Evolutionary conservation across 2,329 filamentous ascomycete genomes (phyloP).

Genomic region (Neodidymelliopsis sp.): DNA sequence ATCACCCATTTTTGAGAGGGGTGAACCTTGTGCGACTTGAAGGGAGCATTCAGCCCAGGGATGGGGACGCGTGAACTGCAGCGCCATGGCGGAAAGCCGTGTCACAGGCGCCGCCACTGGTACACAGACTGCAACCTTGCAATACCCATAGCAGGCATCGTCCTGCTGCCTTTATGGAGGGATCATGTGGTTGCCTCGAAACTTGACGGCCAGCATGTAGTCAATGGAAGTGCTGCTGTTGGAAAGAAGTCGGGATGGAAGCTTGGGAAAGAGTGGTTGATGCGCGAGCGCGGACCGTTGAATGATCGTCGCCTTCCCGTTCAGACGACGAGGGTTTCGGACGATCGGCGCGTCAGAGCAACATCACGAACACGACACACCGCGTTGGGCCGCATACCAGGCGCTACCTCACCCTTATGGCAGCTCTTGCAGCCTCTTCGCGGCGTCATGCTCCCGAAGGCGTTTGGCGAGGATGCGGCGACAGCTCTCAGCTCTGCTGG

Average conservation of each 20-base stretch:
- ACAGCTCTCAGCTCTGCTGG: slow-evolving; percentile 16
- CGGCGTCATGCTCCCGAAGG: slow-evolving; percentile 6
- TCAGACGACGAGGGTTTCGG: slow-evolving; percentile 9
- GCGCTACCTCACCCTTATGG: slow-evolving; percentile 15
- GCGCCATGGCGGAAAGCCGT: slow-evolving; percentile 34
- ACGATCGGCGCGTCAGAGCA: slow-evolving; percentile 13
- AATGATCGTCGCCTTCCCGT: neutral
- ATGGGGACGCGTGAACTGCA: slow-evolving; percentile 33
- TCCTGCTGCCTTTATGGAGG: slow-evolving; percentile 25
- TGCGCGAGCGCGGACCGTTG: slow-evolving; percentile 9
- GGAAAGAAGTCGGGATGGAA: slow-evolving; percentile 8
- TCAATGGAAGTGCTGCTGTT: slow-evolving; percentile 17
- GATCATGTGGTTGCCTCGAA: slow-evolving; percentile 22
- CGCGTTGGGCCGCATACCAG: slow-evolving; percentile 16
- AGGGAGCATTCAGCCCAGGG: slow-evolving; percentile 35
- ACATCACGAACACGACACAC: slow-evolving; percentile 16
- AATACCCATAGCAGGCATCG: slow-evolving; percentile 32
- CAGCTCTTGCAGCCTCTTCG: slow-evolving; percentile 14
- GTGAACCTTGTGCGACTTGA: slow-evolving; percentile 38
- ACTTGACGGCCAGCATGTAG: slow-evolving; percentile 19
- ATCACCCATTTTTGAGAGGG: slow-evolving; percentile 30
- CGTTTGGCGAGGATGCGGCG: slow-evolving; percentile 10
- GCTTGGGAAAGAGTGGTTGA: slow-evolving; percentile 17
- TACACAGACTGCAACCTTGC: slow-evolving; percentile 46
- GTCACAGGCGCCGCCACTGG: slow-evolving; percentile 40